Percentiles rank a stretch among this genome's conserved stretches.
phyloP scores from a whole-genome alignment of 2,329 filamentous ascomycete species.

The Trichoderma simmonsii region DNA sequence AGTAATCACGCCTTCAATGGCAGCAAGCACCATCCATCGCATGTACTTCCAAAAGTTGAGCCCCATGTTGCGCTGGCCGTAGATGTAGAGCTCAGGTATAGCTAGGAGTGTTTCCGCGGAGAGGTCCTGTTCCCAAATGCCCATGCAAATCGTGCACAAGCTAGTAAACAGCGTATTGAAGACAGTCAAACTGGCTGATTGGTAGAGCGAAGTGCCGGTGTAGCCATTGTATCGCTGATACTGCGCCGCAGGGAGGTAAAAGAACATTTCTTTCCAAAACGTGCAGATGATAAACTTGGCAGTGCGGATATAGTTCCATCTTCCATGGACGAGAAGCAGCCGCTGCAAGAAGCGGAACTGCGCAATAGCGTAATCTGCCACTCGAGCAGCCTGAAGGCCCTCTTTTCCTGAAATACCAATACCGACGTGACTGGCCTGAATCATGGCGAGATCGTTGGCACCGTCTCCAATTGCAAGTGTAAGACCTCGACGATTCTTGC shows the following conservation, averaged over 20 bases:
- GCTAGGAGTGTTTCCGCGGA: slow-evolving; percentile 81
- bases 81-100: slow-evolving; percentile 84
- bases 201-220: slow-evolving; percentile 86
- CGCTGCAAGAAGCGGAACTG: slow-evolving; percentile 89
- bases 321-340: slow-evolving; percentile 77
- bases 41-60: slow-evolving; percentile 73
- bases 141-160: slow-evolving; percentile 81
- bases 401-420: slow-evolving; percentile 91
- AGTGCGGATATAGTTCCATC: slow-evolving; percentile 87
- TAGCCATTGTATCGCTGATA: slow-evolving; percentile 84
- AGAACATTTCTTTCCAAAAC: slow-evolving; percentile 85
- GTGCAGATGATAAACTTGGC: slow-evolving; percentile 87
- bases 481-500: slow-evolving; percentile 48
- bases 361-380: slow-evolving; percentile 87
- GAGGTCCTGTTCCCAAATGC: slow-evolving; percentile 89
- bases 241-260: slow-evolving; percentile 79
- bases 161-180: slow-evolving; percentile 96
- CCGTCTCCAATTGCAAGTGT: slow-evolving; percentile 92
- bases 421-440: slow-evolving; percentile 79
- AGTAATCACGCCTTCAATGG: slow-evolving; percentile 67
- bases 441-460: slow-evolving; percentile 95
- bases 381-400: slow-evolving; percentile 82
- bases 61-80: slow-evolving; percentile 68
- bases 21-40: slow-evolving; percentile 74
- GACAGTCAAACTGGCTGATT: slow-evolving; percentile 80